Evolutionary conservation across 1,284 basidiomycete species (phyloP), one percentile per base, ranked within the genome.

Genomic region (Rhodotorula sp.): DNA sequence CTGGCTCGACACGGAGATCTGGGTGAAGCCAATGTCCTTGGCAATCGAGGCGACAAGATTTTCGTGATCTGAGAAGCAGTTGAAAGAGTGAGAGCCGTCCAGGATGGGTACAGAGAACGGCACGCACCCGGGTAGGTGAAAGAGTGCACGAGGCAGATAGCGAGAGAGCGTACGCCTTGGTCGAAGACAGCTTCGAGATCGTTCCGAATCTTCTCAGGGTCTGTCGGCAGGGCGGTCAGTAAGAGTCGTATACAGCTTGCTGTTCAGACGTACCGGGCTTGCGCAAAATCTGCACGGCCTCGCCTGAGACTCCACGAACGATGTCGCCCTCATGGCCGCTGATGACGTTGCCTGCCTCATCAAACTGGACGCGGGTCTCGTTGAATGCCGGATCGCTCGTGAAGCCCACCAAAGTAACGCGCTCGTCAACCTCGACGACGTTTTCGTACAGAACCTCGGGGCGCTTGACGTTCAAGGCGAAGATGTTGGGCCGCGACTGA

Each of bases 401-500:
- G 79, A 92, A 97, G 12, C 94, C 94, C 0, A 97, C 90, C 12
- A 97, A 86, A 0, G 95, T 97, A 9, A 98, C 94, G 5, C 96
- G 88, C 82, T 99, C 96, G 78, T 97, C 93, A 2, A 97, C 88
- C 90, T 97, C 93, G 34, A 96, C 80, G 3, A 97, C 90, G 3
- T 85, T 85, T 1, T 88, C 87, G 80, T 96, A 97, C 7, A 97
- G 84, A 8, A 92, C 90, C 0, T 88, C 81, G 0, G 88, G 81
- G 16, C 65, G 66, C 46, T 93, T 89, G 42, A 67, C 60, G 23
- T 67, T 56, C 52, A 66, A 64, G 1, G 67, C 56, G 17, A 68
- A 82, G 61, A 68, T 64, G 62, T 64, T 52, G 10, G 70, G 70
- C 3, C 65, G 61, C 12, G 58, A 45, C 81, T 97, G 96, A 81